A percentile compares a stretch with the other conserved stretches of the same genome.
These are phyloP conservation scores for Chaetomium fimeti DNA, from an alignment of 495 filamentous ascomycete species.

Conservation along the genomic window DNA sequence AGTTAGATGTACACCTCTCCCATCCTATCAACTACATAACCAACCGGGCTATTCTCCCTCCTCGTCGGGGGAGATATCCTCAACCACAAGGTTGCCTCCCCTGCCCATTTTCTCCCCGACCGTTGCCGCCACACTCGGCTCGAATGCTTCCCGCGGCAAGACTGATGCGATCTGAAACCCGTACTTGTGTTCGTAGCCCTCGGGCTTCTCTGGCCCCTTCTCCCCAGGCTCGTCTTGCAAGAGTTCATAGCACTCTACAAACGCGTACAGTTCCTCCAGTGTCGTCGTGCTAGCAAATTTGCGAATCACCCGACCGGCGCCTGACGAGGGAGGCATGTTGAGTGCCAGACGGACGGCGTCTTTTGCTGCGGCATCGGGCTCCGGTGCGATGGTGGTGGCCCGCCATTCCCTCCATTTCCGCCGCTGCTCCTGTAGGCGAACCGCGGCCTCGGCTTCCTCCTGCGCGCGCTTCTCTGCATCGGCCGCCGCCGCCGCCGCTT, in stretches of 20 bases:
- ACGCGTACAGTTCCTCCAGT: slow-evolving; percentile 91
- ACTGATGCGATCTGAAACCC: slow-evolving; percentile 76
- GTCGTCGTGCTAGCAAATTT: slow-evolving; percentile 62
- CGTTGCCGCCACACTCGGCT: slow-evolving; percentile 60
- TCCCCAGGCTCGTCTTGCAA: slow-evolving; percentile 45
- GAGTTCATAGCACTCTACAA: slow-evolving; percentile 86
- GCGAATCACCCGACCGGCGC: slow-evolving; percentile 63
- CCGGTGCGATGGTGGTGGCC: slow-evolving; percentile 60
- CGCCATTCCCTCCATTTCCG: slow-evolving; percentile 82
- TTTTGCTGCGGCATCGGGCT: slow-evolving; percentile 64
- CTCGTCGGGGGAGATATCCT: slow-evolving; percentile 45
- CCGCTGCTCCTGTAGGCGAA: slow-evolving; percentile 55
- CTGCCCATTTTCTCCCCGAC: slow-evolving; percentile 72
- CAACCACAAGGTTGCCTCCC: slow-evolving; percentile 86
- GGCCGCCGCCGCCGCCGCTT: slow-evolving; percentile 68
- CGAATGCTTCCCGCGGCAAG: slow-evolving; percentile 76
- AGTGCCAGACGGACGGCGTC: slow-evolving; percentile 78
- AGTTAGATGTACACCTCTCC: neutral
- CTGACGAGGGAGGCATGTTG: slow-evolving; percentile 67
- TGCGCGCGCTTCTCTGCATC: slow-evolving; percentile 54
- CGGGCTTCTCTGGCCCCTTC: slow-evolving; percentile 52
- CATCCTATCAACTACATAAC: neutral
- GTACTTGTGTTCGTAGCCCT: slow-evolving; percentile 74
- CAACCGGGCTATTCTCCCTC: slow-evolving; percentile 28
- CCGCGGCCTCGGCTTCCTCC: slow-evolving; percentile 63